Percentiles rank a stretch among this genome's conserved stretches.
Conservation (phyloP, 1,284 basidiomycete species). For the Ceratobasidium sp. region DNA sequence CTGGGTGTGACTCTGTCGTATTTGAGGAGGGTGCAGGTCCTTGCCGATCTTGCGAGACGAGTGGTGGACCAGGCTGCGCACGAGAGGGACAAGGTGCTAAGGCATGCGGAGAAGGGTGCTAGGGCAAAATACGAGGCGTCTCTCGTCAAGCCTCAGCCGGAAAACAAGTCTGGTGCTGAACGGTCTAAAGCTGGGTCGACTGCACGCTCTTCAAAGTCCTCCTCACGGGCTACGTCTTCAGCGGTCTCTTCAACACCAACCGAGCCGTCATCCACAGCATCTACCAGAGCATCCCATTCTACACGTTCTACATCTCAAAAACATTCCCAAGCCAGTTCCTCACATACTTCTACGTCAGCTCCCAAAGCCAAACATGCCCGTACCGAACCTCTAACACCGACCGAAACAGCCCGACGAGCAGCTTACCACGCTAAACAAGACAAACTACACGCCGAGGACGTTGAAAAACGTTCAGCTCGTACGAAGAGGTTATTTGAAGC, state of each 20-base stretch:
- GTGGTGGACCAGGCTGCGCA: slow-evolving; percentile 34
- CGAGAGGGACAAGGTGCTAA: slow-evolving; percentile 26
- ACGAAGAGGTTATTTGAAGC: slow-evolving; percentile 31
- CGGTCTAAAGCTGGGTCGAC: neutral
- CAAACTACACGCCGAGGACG: slow-evolving; percentile 32
- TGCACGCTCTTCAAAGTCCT: neutral
- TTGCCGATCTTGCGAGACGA: slow-evolving; percentile 33
- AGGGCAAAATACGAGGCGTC: slow-evolving; percentile 26
- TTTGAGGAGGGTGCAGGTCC: slow-evolving; percentile 26
- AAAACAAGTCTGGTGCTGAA: neutral
- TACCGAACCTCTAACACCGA: slow-evolving; percentile 15
- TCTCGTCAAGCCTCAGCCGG: neutral
- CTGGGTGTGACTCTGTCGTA: slow-evolving; percentile 38
- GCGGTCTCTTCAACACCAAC: neutral
- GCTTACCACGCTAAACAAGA: slow-evolving; percentile 32
- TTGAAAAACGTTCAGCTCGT: slow-evolving; percentile 24
- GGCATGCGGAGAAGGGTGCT: slow-evolving; percentile 28
- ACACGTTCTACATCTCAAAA: neutral
- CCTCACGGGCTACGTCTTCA: neutral
- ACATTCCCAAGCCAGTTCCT: neutral
- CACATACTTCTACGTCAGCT: neutral
- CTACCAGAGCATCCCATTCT: neutral
- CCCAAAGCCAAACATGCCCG: neutral
- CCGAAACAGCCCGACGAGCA: slow-evolving; percentile 23
- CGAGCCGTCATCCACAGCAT: neutral